Evolutionary conservation across 2,329 filamentous ascomycete species (phyloP), one percentile per base, ranked within the genome.

Genomic region (Sporothrix pseudoabietina): DNA sequence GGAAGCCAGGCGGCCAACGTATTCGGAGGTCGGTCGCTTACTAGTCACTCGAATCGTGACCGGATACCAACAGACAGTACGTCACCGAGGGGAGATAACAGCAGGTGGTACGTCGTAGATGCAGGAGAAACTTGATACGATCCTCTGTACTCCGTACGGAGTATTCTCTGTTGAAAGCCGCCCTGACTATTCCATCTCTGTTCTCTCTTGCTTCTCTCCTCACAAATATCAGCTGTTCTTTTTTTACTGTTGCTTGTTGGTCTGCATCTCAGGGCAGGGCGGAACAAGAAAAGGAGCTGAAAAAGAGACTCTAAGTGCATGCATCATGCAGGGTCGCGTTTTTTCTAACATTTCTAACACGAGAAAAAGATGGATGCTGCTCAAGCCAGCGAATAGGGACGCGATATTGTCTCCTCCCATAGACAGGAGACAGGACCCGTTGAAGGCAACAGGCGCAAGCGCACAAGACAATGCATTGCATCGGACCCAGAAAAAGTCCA

Each of bases 301-400:
- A 55, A 55, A 55, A 55, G 22, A 55, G 52, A 39, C 22, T 12
- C 19, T 14, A 44, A 57, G 52, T 32, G 68, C 68, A 41, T 55
- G 68, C 68, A 41, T n/a, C 52, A 57, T 70, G 52, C 68, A 59
- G 66, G n/a, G 19, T 44, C 44, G 65, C 41, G 26, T 49, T 35
- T 35, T 63, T 52, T 61, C 39, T 35, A 32, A 16, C 22, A 52
- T 63, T 52, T 61, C 39, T 35, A 32, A 16, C 22, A 52, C 26
- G 44, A 52, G 26, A 52, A 63, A 63, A 12, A 22, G 22, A 8
- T 22, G 22, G 59, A 44, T 44, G 59, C 59, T 32, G 47, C 22
- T 32, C 39, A 10, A 10, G 8, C 4, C 44, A 16, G 19, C 61
- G 39, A 66, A 30, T 66, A 1, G 22, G n/a, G 61, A 47, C 39